Percentiles rank a stretch among this genome's conserved stretches.
These are phyloP conservation scores for Jaltomata sinuosa DNA, from an alignment of 257 asterid species.

Conservation along the genomic window DNA sequence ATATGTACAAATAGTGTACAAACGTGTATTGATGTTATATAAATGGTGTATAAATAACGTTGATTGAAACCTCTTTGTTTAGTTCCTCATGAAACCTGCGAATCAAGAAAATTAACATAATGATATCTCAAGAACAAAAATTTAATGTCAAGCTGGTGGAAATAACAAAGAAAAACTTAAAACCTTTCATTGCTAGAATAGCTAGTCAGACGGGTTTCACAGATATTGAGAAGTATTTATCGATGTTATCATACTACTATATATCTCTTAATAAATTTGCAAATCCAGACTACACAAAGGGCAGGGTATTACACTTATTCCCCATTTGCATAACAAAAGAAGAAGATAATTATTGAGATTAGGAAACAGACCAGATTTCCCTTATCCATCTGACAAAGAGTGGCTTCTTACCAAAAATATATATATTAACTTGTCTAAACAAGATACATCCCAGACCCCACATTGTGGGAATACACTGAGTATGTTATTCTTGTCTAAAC, in stretches of 20 bases:
- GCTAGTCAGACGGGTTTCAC: background rate
- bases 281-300: background rate
- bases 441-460: too few relatives aligned
- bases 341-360: background rate
- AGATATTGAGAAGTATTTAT: background rate
- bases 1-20: too few relatives aligned
- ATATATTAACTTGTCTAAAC: too few relatives aligned
- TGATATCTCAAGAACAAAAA: background rate
- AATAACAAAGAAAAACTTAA: background rate
- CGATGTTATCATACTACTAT: background rate
- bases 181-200: background rate
- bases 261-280: background rate
- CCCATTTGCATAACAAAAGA: background rate
- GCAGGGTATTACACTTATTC: background rate
- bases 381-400: background rate
- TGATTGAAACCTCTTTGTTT: slow-evolving; percentile 90
- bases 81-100: slow-evolving; percentile 92
- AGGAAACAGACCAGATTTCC: background rate
- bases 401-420: background rate
- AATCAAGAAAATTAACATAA: slow-evolving; percentile 6
- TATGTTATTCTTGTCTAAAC: background rate
- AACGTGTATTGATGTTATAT: too few relatives aligned
- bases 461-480: too few relatives aligned
- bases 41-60: too few relatives aligned
- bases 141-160: background rate